phyloP scores from a whole-genome alignment of 1,284 basidiomycete genomes.

The Tremellales sp. region DNA sequence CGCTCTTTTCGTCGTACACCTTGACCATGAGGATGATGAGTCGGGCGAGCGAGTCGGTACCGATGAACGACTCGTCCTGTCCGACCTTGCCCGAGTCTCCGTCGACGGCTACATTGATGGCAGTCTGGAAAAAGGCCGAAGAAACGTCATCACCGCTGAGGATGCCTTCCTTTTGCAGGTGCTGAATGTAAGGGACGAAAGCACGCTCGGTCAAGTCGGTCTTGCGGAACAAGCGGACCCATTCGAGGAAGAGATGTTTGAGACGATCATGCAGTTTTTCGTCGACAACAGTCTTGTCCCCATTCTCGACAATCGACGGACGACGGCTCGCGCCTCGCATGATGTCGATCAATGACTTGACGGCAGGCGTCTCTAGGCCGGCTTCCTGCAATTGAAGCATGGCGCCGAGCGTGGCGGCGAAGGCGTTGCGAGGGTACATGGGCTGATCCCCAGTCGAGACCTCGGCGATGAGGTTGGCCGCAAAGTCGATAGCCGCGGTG shows the following conservation, averaged over 20 bases:
- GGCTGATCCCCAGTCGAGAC: slow-evolving; percentile 76
- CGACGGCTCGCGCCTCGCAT: slow-evolving; percentile 24
- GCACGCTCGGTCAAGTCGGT: slow-evolving; percentile 86
- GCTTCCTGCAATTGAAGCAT: slow-evolving; percentile 57
- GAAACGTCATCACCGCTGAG: slow-evolving; percentile 94
- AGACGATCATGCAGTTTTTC: slow-evolving; percentile 53
- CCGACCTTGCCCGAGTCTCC: slow-evolving; percentile 84
- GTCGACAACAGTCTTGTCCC: slow-evolving; percentile 43
- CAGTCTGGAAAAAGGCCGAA: slow-evolving; percentile 97
- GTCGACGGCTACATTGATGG: slow-evolving; percentile 89
- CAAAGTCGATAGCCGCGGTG: slow-evolving; percentile 65
- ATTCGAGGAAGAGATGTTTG: slow-evolving; percentile 64
- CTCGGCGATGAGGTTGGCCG: slow-evolving; percentile 78
- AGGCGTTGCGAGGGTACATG: slow-evolving; percentile 68
- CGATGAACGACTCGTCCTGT: slow-evolving; percentile 79
- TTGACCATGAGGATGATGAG: slow-evolving; percentile 98
- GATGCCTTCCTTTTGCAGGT: slow-evolving; percentile 92
- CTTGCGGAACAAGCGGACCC: slow-evolving; percentile 78
- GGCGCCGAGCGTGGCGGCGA: slow-evolving; percentile 76
- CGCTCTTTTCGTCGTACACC: slow-evolving; percentile 63
- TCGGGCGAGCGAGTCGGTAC: slow-evolving; percentile 91
- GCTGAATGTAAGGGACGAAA: slow-evolving; percentile 96
- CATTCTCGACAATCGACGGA: slow-evolving; percentile 8
- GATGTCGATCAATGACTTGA: slow-evolving; percentile 46
- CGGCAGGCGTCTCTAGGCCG: slow-evolving; percentile 31